Percentiles rank a stretch among this genome's conserved stretches.
These are phyloP conservation scores for Pestalotiopsis sp. DNA, from an alignment of 2,329 filamentous ascomycete genomes.

Conservation along the genomic window DNA sequence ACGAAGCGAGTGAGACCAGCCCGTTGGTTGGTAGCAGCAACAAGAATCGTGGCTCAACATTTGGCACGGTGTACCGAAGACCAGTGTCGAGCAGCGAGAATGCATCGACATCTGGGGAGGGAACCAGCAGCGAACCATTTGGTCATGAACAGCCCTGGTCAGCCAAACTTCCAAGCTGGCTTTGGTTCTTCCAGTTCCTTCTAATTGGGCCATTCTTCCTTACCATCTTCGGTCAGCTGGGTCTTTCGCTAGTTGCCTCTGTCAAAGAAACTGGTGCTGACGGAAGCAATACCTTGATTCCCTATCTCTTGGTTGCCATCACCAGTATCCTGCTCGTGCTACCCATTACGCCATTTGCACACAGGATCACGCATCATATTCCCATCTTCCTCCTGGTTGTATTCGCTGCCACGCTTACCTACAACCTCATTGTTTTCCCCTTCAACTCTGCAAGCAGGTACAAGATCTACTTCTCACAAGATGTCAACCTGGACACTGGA, in stretches of 20 bases:
- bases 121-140: slow-evolving; percentile 46
- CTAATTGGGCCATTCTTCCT: slow-evolving; percentile 74
- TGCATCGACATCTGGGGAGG: slow-evolving; percentile 31
- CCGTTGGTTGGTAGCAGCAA: slow-evolving; percentile 74
- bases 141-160: slow-evolving; percentile 87
- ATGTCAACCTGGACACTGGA: slow-evolving; percentile 62
- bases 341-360: slow-evolving; percentile 81
- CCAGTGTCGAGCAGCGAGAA: slow-evolving; percentile 40
- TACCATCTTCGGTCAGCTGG: slow-evolving; percentile 74
- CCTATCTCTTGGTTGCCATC: slow-evolving; percentile 59
- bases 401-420: slow-evolving; percentile 76
- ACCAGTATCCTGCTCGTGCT: slow-evolving; percentile 74
- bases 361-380: slow-evolving; percentile 82
- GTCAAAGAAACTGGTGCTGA: slow-evolving; percentile 80
- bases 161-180: slow-evolving; percentile 74
- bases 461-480: slow-evolving; percentile 87
- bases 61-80: slow-evolving; percentile 58
- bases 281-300: slow-evolving; percentile 68
- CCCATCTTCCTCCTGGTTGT: slow-evolving; percentile 76
- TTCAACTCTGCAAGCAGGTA: slow-evolving; percentile 80
- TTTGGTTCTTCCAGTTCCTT: slow-evolving; percentile 86
- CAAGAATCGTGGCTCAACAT: slow-evolving; percentile 64
- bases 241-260: slow-evolving; percentile 69
- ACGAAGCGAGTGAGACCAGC: slow-evolving; percentile 47
- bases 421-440: slow-evolving; percentile 86